Evolutionary conservation across 805 yeast genomes (phyloP).

Genomic region (Starmera quercuum): DNA sequence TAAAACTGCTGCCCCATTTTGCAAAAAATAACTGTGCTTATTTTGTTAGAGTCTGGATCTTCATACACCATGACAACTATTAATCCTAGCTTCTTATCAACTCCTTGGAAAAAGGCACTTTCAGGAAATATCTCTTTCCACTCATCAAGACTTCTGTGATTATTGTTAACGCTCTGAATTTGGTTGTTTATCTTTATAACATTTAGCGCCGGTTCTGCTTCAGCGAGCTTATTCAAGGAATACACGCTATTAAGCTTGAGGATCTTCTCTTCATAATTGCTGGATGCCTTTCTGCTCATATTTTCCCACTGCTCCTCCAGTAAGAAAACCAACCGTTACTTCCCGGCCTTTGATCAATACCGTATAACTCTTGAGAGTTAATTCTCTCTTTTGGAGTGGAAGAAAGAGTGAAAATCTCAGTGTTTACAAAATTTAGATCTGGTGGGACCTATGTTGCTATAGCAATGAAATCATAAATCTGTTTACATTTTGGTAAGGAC

Average conservation of each 20-base stretch:
- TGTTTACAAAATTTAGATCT: too few relatives aligned
- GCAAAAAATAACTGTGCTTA: constrained; percentile 50
- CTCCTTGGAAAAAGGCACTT: constrained; percentile 47
- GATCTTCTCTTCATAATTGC: not conserved
- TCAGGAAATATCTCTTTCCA: constrained; percentile 38
- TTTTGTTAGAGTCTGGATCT: constrained; percentile 33
- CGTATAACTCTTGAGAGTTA: too few relatives aligned
- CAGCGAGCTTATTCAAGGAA: not conserved
- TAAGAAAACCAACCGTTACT: too few relatives aligned
- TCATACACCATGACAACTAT: constrained; percentile 44
- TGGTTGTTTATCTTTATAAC: constrained; percentile 15
- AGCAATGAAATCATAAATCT: too few relatives aligned
- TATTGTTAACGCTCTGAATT: constrained; percentile 9
- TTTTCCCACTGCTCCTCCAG: too few relatives aligned
- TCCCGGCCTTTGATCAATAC: too few relatives aligned
- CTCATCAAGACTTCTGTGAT: constrained; percentile 14
- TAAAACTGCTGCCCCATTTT: constrained; percentile 60
- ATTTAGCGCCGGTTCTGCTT: constrained; percentile 15
- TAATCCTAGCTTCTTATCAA: constrained; percentile 37
- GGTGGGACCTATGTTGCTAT: too few relatives aligned
- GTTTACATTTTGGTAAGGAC: too few relatives aligned
- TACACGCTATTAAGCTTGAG: not conserved
- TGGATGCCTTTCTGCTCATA: constrained; percentile 3
- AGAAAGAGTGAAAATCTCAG: too few relatives aligned
- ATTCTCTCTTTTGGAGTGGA: too few relatives aligned